Conservation (phyloP, 1,284 basidiomycete species). For the Puccinia coronata region DNA sequence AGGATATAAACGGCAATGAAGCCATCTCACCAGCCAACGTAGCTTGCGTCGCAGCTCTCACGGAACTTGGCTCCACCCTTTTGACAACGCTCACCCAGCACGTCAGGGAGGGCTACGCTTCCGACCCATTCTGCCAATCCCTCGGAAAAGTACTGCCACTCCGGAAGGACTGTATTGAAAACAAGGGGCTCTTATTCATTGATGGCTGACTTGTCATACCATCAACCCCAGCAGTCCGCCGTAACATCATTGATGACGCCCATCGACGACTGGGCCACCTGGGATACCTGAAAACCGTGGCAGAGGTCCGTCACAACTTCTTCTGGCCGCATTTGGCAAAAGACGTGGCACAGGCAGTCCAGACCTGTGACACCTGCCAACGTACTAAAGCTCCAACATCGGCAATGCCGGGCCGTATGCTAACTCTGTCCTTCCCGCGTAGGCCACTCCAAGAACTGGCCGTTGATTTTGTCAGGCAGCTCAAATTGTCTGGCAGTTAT, state of each 20-base stretch:
- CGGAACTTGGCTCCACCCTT: slow-evolving; percentile 19
- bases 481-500: too few species aligned
- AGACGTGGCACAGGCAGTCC: neutral
- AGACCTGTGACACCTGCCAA: slow-evolving; percentile 49
- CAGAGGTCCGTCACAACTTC: slow-evolving; percentile 55
- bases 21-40: neutral
- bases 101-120: slow-evolving; percentile 57
- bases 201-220: slow-evolving; percentile 58
- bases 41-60: neutral
- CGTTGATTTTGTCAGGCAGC: slow-evolving; percentile 1
- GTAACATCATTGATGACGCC: slow-evolving; percentile 55
- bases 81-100: slow-evolving; percentile 50
- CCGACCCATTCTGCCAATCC: slow-evolving; percentile 56
- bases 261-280: slow-evolving; percentile 60
- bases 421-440: slow-evolving; percentile 13
- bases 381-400: slow-evolving; percentile 46
- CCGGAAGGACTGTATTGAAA: neutral
- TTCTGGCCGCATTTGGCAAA: slow-evolving; percentile 61
- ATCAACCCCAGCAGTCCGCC: slow-evolving; percentile 47
- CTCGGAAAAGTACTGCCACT: slow-evolving; percentile 45
- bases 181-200: slow-evolving; percentile 57
- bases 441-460: slow-evolving; percentile 45
- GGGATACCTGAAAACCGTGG: slow-evolving; percentile 60
- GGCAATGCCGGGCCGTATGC: slow-evolving; percentile 12
- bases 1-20: neutral